Evolutionary conservation across 1,284 basidiomycete genomes (phyloP).

Genomic region (Sanghuangporus weigelae): DNA sequence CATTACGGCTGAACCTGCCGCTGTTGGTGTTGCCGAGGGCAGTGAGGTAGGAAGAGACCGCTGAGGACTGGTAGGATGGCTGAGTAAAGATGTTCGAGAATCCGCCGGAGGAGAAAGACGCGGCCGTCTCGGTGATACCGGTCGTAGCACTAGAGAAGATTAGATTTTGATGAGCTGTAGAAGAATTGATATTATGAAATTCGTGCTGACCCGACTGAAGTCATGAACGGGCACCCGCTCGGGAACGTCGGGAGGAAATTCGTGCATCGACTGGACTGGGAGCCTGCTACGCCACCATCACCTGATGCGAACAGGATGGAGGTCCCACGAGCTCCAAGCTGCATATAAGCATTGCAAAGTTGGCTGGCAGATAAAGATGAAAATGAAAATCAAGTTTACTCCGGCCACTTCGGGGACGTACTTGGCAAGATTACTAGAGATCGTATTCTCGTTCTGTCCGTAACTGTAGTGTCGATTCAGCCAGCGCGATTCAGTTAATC

Average conservation of each 20-base stretch:
- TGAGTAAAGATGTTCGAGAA: conserved; percentile 35
- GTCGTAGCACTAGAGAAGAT: conserved; percentile 23
- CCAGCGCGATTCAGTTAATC: no score
- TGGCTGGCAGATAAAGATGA: conserved; percentile 22
- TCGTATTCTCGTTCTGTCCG: conserved; percentile 24
- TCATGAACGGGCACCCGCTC: conserved; percentile 23
- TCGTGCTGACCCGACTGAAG: conserved; percentile 24
- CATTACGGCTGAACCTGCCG: conserved; percentile 32
- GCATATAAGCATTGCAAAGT: conserved; percentile 32
- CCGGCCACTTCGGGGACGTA: conserved; percentile 15
- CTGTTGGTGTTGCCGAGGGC: conserved; percentile 29
- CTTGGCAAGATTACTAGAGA: conserved; percentile 25
- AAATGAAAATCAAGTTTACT: background rate
- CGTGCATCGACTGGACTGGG: conserved; percentile 25
- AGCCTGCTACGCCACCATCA: conserved; percentile 35
- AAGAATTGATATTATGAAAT: conserved; percentile 24
- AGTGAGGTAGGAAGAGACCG: conserved; percentile 25
- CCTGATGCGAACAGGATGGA: conserved; percentile 35
- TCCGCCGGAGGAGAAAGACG: conserved; percentile 35
- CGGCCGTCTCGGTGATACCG: conserved; percentile 27
- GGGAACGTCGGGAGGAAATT: conserved; percentile 33
- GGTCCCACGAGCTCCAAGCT: conserved; percentile 32
- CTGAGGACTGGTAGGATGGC: conserved; percentile 32
- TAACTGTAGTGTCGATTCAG: conserved; percentile 10
- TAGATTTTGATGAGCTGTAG: conserved; percentile 20